phyloP scores from a whole-genome alignment of 495 filamentous ascomycete species.

The Talaromyces borbonicus region DNA sequence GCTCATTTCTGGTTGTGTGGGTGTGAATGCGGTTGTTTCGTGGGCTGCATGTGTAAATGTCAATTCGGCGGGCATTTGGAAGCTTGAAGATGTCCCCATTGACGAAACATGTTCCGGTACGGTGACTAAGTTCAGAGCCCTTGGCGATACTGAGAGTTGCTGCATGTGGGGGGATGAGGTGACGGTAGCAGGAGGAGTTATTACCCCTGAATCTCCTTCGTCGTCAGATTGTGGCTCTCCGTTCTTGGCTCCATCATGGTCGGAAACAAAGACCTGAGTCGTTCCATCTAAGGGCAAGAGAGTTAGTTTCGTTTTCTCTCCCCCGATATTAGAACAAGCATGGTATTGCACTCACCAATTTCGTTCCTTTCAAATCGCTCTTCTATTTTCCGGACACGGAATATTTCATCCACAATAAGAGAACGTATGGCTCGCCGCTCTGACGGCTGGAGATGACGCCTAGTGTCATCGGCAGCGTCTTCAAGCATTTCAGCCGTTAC shows the following conservation, averaged over 20 bases:
- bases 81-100: background rate
- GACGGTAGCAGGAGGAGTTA: slow-evolving; percentile 21
- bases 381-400: slow-evolving; percentile 43
- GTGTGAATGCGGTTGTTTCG: background rate
- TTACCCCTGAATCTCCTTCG: background rate
- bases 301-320: no score
- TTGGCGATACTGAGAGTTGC: slow-evolving; percentile 8
- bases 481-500: slow-evolving; percentile 33
- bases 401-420: slow-evolving; percentile 40
- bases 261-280: slow-evolving; percentile 26
- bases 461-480: slow-evolving; percentile 32
- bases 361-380: slow-evolving; percentile 41
- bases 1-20: slow-evolving; percentile 14
- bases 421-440: slow-evolving; percentile 22
- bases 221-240: slow-evolving; percentile 4
- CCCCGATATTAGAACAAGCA: no score
- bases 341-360: slow-evolving; percentile 39
- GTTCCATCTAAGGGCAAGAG: no score
- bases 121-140: background rate
- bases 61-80: background rate
- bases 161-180: slow-evolving; percentile 20
- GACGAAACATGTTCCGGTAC: background rate
- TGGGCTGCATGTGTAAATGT: background rate
- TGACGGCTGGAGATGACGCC: slow-evolving; percentile 26
- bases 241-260: slow-evolving; percentile 5